Evolutionary conservation across 345 rosid species (phyloP).

Genomic region (Aethionema arabicum): DNA sequence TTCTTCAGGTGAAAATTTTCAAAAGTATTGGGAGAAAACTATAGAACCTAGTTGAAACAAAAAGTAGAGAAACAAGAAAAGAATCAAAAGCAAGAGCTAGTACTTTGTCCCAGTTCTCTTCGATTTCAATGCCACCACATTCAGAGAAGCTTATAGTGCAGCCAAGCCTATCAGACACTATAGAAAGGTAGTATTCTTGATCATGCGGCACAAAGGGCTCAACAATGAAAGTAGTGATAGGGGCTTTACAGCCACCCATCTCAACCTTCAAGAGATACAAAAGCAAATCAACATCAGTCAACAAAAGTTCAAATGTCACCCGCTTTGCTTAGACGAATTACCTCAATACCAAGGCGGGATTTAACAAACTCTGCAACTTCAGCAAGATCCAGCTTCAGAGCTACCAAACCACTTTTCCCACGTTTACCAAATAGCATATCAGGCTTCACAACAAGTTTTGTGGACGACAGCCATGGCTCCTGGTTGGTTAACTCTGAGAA

Average conservation of each 20-base stretch:
- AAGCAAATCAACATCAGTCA: conserved; percentile 12
- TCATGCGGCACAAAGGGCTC: conserved; percentile 94
- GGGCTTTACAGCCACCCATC: conserved; percentile 91
- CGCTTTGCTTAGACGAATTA: conserved; percentile 18
- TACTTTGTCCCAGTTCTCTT: conserved; percentile 99
- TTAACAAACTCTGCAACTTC: conserved; percentile 95
- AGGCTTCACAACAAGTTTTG: conserved; percentile 90
- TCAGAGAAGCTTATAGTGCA: conserved; percentile 86
- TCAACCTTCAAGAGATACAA: conserved; percentile 56
- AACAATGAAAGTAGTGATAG: conserved; percentile 87
- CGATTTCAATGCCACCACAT: conserved; percentile 97
- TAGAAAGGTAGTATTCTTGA: conserved; percentile 79
- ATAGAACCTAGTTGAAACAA: background rate
- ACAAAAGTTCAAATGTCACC: background rate
- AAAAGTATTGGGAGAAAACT: background rate
- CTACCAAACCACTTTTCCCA: conserved; percentile 94
- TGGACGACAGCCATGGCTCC: conserved; percentile 89
- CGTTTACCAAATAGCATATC: conserved; percentile 98
- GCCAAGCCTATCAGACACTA: conserved; percentile 93
- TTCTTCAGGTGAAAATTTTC: background rate
- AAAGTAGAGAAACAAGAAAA: conserved; percentile 12
- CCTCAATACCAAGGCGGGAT: conserved; percentile 83
- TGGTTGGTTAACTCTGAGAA: conserved; percentile 67
- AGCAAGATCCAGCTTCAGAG: conserved; percentile 91
- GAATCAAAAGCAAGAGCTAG: background rate